Conservation (phyloP, 2,329 filamentous ascomycete species). For the Sclerotinia subarctica region DNA sequence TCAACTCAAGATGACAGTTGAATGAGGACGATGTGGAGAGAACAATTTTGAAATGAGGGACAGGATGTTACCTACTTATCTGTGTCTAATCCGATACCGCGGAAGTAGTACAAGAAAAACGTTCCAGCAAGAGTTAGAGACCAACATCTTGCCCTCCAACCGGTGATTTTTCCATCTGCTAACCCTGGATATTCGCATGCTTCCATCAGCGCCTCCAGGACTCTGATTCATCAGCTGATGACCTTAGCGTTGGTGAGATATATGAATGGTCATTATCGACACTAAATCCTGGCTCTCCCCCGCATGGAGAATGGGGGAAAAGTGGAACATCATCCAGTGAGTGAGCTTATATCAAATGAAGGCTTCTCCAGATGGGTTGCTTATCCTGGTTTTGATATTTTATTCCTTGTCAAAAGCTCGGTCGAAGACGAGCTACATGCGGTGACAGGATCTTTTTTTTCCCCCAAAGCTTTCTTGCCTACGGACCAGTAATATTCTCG, state of each 20-base stretch:
- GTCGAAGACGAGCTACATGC: not conserved
- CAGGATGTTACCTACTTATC: constrained; percentile 3
- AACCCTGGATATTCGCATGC: constrained; percentile 1
- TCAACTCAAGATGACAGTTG: not conserved
- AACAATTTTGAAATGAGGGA: not conserved
- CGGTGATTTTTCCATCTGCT: not conserved
- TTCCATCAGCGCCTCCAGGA: not conserved
- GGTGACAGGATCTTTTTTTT: not conserved
- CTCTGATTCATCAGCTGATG: constrained; percentile 12
- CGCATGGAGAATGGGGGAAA: constrained; percentile 7
- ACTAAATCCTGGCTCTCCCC: constrained; percentile 1
- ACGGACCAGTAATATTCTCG: not conserved
- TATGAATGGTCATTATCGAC: not conserved
- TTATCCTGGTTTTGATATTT: not conserved
- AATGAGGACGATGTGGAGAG: not conserved
- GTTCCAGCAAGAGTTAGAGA: not conserved
- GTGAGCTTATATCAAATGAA: not conserved
- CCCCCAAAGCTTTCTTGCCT: not conserved
- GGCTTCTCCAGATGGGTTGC: not conserved
- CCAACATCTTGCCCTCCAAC: not conserved
- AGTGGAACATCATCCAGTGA: constrained; percentile 7
- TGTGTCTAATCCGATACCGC: constrained; percentile 1
- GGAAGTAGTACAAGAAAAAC: not conserved
- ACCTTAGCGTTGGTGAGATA: not conserved
- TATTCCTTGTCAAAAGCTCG: not conserved